phyloP scores from a whole-genome alignment of 2,329 filamentous ascomycete genomes.

The Pyrenochaeta sp. region DNA sequence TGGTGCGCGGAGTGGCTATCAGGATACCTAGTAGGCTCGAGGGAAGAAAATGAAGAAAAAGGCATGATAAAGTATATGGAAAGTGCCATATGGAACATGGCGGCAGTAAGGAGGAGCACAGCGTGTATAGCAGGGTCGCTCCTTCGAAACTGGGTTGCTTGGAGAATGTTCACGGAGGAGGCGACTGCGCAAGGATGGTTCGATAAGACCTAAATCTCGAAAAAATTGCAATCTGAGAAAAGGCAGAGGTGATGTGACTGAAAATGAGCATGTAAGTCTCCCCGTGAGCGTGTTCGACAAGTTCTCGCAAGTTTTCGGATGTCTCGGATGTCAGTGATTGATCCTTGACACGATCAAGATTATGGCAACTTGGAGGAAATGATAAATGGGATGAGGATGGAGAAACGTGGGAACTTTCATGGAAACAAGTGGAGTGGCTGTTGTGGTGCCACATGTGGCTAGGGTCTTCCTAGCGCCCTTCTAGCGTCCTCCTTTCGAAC shows the following conservation, averaged over 20 bases:
- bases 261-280: too few relatives aligned
- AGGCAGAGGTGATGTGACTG: too few relatives aligned
- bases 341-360: too few relatives aligned
- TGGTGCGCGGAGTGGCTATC: slow-evolving; percentile 20
- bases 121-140: slow-evolving; percentile 3
- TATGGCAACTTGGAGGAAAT: background rate
- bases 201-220: background rate
- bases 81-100: background rate
- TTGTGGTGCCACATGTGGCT: background rate
- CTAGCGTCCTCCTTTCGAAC: slow-evolving; percentile 4
- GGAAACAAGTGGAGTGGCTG: background rate
- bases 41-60: too few relatives aligned
- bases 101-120: background rate
- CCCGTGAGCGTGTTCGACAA: too few relatives aligned
- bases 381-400: background rate
- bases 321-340: too few relatives aligned
- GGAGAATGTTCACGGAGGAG: slow-evolving; percentile 18
- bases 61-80: slow-evolving; percentile 6
- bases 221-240: too few relatives aligned
- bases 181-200: background rate
- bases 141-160: slow-evolving; percentile 22
- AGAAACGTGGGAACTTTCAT: background rate
- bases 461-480: slow-evolving; percentile 1
- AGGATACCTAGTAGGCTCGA: slow-evolving; percentile 8
- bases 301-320: too few relatives aligned